Conservation (phyloP, 257 asterid genomes). For the Solanum dulcamara region DNA sequence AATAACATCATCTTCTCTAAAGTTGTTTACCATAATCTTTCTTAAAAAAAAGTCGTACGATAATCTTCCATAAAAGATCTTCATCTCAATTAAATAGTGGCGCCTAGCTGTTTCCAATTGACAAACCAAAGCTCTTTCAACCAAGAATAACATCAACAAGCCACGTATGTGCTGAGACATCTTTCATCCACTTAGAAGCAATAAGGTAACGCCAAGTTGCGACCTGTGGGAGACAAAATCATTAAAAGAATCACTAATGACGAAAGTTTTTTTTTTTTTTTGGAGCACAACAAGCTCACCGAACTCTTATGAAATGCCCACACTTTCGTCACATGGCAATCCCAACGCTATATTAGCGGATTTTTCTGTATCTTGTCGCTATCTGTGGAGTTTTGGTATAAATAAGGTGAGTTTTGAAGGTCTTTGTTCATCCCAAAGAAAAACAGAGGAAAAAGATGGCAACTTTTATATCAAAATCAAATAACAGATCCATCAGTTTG, state of each 20-base stretch:
- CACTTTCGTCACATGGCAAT: slow-evolving; percentile 10
- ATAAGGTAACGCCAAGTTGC: not conserved
- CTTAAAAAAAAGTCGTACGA: not conserved
- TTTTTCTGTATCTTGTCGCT: slow-evolving; percentile 8
- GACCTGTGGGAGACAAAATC: not conserved
- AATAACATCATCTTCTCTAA: not conserved
- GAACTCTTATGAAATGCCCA: not conserved
- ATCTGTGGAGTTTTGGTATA: not conserved
- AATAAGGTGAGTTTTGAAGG: not conserved
- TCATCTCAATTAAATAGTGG: not conserved
- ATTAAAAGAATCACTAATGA: not conserved
- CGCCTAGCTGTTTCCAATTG: not conserved
- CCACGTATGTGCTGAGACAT: slow-evolving; percentile 3
- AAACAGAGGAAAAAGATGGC: slow-evolving; percentile 6
- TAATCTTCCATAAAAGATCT: not conserved
- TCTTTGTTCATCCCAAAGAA: not conserved
- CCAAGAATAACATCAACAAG: not conserved
- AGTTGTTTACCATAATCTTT: not conserved
- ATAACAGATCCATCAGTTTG: slow-evolving; percentile 19
- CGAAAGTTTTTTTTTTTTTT: not conserved
- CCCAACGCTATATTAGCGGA: not conserved
- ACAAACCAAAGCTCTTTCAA: slow-evolving; percentile 8
- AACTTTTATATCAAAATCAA: slow-evolving; percentile 10
- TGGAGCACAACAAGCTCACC: not conserved
- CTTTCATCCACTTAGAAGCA: not conserved